Evolutionary conservation across 2,329 filamentous ascomycete genomes (phyloP).

Genomic region (Scytalidium lignicola): DNA sequence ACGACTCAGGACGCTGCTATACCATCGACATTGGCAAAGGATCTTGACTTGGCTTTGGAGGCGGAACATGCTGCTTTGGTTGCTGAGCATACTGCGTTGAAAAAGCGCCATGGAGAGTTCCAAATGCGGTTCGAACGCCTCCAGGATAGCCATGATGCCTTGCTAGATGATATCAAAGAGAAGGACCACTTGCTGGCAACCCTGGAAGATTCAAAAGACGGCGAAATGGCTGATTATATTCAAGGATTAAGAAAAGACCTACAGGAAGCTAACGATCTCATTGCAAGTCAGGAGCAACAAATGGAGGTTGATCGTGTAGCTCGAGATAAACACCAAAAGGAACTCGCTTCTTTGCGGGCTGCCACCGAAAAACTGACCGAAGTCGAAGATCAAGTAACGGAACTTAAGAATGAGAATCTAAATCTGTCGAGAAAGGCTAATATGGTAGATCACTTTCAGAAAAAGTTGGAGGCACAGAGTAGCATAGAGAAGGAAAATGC

Average conservation of each 20-base stretch:
- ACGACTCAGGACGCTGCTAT: slow-evolving; percentile 3
- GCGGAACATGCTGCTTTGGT: slow-evolving; percentile 39
- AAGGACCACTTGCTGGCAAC: slow-evolving; percentile 43
- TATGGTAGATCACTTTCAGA: slow-evolving; percentile 55
- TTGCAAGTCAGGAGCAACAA: slow-evolving; percentile 64
- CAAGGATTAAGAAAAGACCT: slow-evolving; percentile 51
- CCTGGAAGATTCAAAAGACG: slow-evolving; percentile 38
- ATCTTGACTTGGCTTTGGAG: slow-evolving; percentile 33
- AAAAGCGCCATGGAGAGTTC: slow-evolving; percentile 53
- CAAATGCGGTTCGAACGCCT: slow-evolving; percentile 55
- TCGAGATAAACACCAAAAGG: slow-evolving; percentile 39
- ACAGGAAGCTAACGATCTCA: slow-evolving; percentile 65
- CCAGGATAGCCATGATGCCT: slow-evolving; percentile 56
- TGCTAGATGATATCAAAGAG: slow-evolving; percentile 47
- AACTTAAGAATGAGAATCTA: slow-evolving; percentile 53
- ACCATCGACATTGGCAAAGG: slow-evolving; percentile 5
- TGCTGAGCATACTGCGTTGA: slow-evolving; percentile 49
- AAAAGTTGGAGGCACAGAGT: slow-evolving; percentile 55
- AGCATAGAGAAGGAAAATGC: slow-evolving; percentile 51
- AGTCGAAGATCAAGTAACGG: slow-evolving; percentile 54
- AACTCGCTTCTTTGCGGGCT: slow-evolving; percentile 42
- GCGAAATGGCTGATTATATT: slow-evolving; percentile 46
- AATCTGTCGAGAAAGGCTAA: slow-evolving; percentile 59
- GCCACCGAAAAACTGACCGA: slow-evolving; percentile 43
- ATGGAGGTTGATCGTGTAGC: slow-evolving; percentile 46